Percentiles rank a stretch among this genome's conserved stretches.
These are phyloP conservation scores for Barbarea vulgaris DNA, from an alignment of 345 rosid species.

Conservation along the genomic window DNA sequence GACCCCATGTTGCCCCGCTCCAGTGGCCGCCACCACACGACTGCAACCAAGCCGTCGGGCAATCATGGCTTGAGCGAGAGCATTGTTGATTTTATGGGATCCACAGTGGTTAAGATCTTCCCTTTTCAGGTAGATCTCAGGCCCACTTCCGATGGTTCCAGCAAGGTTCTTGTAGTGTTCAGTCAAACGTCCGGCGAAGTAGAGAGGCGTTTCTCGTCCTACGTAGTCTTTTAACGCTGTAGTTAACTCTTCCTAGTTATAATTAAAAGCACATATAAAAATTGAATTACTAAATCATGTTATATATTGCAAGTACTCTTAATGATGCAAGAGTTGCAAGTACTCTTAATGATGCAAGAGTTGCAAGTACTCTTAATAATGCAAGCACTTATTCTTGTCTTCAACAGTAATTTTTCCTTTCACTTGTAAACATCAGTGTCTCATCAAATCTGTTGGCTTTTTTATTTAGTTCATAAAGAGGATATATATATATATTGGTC, in stretches of 20 bases:
- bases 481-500: too few species aligned
- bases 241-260: constrained; percentile 59
- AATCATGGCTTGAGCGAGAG: constrained; percentile 83
- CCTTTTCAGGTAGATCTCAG: constrained; percentile 79
- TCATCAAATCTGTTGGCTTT: too few species aligned
- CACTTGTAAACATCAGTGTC: too few species aligned
- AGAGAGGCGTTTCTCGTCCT: constrained; percentile 83
- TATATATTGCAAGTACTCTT: too few species aligned
- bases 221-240: constrained; percentile 70
- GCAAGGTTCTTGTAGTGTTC: constrained; percentile 54
- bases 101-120: constrained; percentile 85
- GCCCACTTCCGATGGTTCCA: constrained; percentile 48
- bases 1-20: constrained; percentile 90
- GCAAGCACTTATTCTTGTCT: too few species aligned
- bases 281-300: too few species aligned
- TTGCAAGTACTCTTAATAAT: too few species aligned
- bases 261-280: neutral
- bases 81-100: constrained; percentile 84
- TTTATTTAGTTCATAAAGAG: too few species aligned
- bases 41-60: constrained; percentile 74
- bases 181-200: constrained; percentile 68
- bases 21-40: constrained; percentile 67
- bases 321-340: too few species aligned
- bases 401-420: too few species aligned
- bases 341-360: too few species aligned